These are phyloP conservation scores for Colletotrichum neosansevieriae DNA, from an alignment of 2,329 filamentous ascomycete species.

Conservation along the genomic window DNA sequence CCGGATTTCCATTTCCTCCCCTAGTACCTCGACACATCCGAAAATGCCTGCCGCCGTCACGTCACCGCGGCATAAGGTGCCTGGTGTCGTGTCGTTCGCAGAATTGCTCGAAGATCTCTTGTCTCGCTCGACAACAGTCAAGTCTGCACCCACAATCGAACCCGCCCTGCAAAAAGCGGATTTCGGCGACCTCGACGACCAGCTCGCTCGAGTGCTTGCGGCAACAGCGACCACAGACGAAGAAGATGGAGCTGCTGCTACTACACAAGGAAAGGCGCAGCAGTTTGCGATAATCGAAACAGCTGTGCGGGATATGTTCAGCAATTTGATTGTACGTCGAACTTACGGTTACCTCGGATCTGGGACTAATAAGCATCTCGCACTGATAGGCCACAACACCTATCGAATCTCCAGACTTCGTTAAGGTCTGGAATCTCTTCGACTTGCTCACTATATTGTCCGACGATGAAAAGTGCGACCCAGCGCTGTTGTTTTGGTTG, in stretches of 20 bases:
- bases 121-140: slow-evolving; percentile 67
- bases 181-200: slow-evolving; percentile 62
- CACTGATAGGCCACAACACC: slow-evolving; percentile 73
- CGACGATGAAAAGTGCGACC: slow-evolving; percentile 82
- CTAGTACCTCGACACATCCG: slow-evolving; percentile 23
- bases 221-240: slow-evolving; percentile 46
- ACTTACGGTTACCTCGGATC: not conserved
- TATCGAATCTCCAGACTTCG: slow-evolving; percentile 83
- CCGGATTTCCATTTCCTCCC: not conserved
- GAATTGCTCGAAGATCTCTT: slow-evolving; percentile 69
- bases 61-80: slow-evolving; percentile 60
- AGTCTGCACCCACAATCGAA: slow-evolving; percentile 73
- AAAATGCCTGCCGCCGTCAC: slow-evolving; percentile 63
- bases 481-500: slow-evolving; percentile 87
- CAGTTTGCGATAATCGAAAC: slow-evolving; percentile 84
- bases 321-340: slow-evolving; percentile 77
- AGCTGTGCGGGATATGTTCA: slow-evolving; percentile 84
- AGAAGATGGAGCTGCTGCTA: slow-evolving; percentile 43
- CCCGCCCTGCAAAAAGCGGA: slow-evolving; percentile 80
- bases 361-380: slow-evolving; percentile 23
- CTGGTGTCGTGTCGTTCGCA: slow-evolving; percentile 66
- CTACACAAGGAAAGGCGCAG: slow-evolving; percentile 57
- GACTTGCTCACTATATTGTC: slow-evolving; percentile 92
- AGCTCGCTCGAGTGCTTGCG: slow-evolving; percentile 53
- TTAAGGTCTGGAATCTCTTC: slow-evolving; percentile 91